These are phyloP conservation scores for Beauveria scarabaeidicola DNA, from an alignment of 2,329 filamentous ascomycete species.

Conservation along the genomic window DNA sequence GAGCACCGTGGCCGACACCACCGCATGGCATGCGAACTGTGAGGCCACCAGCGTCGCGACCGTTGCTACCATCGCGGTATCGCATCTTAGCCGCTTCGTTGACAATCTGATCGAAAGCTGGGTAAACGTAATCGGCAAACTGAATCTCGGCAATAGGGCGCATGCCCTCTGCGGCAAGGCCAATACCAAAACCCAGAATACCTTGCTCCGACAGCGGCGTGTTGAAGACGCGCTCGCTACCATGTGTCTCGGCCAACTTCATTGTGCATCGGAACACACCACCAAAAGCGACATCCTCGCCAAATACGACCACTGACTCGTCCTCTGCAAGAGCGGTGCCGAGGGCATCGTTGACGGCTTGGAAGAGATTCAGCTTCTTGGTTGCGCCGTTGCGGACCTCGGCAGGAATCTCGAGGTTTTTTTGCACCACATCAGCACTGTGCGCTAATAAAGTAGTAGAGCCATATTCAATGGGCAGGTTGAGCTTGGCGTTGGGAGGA, in stretches of 20 bases:
- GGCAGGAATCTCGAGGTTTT: constrained; percentile 61
- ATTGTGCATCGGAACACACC: constrained; percentile 94
- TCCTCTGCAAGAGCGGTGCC: constrained; percentile 74
- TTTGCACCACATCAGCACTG: constrained; percentile 61
- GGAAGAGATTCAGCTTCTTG: constrained; percentile 86
- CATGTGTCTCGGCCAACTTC: constrained; percentile 81
- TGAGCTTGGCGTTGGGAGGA: constrained; percentile 58
- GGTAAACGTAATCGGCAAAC: constrained; percentile 90
- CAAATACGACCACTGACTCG: constrained; percentile 82
- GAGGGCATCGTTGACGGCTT: constrained; percentile 86
- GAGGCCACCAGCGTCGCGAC: constrained; percentile 61
- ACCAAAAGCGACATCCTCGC: constrained; percentile 94
- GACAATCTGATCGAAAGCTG: constrained; percentile 88
- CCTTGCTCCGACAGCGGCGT: constrained; percentile 92
- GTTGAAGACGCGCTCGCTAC: constrained; percentile 86
- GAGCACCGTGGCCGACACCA: constrained; percentile 77
- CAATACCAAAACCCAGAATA: constrained; percentile 88
- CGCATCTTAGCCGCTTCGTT: constrained; percentile 87
- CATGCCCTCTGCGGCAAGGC: constrained; percentile 84
- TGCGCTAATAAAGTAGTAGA: constrained; percentile 76
- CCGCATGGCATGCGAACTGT: constrained; percentile 88
- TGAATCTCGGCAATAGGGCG: constrained; percentile 90
- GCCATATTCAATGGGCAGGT: constrained; percentile 80
- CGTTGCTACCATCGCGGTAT: constrained; percentile 58
- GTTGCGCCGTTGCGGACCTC: constrained; percentile 60